These are phyloP conservation scores for Syzygium jambos DNA, from an alignment of 345 rosid genomes.

Conservation along the genomic window DNA sequence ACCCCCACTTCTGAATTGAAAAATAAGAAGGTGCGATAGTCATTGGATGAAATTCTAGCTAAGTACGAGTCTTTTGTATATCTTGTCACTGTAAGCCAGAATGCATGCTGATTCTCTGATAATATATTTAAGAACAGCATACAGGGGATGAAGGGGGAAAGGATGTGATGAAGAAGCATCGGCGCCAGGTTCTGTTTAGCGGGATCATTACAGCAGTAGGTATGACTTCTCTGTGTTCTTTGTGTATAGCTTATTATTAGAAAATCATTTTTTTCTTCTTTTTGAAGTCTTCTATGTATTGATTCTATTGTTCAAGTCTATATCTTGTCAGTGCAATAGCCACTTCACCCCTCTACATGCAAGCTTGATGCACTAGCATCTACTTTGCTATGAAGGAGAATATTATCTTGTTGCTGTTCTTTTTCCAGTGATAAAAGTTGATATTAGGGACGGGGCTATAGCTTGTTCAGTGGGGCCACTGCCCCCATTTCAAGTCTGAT, in stretches of 20 bases:
- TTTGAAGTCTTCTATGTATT: neutral
- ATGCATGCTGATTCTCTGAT: neutral
- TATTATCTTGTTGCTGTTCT: neutral
- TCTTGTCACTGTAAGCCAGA: neutral
- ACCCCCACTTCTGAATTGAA: conserved; percentile 50
- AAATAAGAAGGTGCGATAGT: conserved; percentile 55
- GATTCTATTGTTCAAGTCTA: neutral
- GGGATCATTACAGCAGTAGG: conserved; percentile 95
- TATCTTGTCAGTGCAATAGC: neutral
- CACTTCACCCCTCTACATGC: neutral
- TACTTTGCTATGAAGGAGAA: neutral
- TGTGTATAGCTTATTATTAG: neutral
- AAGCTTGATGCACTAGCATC: neutral
- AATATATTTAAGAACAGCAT: conserved; percentile 45
- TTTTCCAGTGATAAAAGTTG: neutral
- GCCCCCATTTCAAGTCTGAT: neutral
- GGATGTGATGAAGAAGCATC: conserved; percentile 80
- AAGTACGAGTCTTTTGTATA: neutral
- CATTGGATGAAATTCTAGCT: neutral
- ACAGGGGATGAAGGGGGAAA: conserved; percentile 66
- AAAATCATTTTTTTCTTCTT: neutral
- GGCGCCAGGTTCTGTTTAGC: conserved; percentile 82
- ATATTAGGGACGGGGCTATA: neutral
- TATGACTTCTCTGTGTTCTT: conserved; percentile 11
- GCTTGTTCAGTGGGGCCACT: neutral